These are phyloP conservation scores for Termitomyces heimii DNA, from an alignment of 768 basidiomycete species.

Conservation along the genomic window DNA sequence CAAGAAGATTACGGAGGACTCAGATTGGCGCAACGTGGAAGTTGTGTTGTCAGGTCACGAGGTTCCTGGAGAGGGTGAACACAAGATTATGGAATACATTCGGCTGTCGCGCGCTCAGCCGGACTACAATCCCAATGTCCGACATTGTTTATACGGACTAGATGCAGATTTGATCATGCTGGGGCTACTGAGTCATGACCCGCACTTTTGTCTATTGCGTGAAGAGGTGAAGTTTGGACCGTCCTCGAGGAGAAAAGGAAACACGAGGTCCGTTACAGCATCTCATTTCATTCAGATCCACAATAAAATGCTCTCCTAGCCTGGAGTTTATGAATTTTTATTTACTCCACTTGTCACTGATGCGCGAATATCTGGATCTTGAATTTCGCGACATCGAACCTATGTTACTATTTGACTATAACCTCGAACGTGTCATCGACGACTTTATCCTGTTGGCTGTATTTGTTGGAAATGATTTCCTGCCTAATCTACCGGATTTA, in stretches of 20 bases:
- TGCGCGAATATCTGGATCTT: constrained; percentile 96
- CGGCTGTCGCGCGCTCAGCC: constrained; percentile 91
- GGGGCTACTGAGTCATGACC: constrained; percentile 93
- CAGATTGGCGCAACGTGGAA: constrained; percentile 88
- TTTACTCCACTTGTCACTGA: constrained; percentile 86
- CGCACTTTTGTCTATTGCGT: constrained; percentile 94
- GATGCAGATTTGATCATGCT: constrained; percentile 99
- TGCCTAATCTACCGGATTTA: constrained; percentile 92
- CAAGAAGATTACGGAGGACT: constrained; percentile 97
- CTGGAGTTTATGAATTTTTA: constrained; percentile 88
- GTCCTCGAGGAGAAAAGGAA: constrained; percentile 63
- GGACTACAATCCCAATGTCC: constrained; percentile 92
- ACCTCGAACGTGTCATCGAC: constrained; percentile 91
- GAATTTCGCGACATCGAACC: constrained; percentile 79
- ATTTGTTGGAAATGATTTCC: constrained; percentile 96
- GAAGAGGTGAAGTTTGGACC: constrained; percentile 99
- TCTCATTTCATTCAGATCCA: neutral
- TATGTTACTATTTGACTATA: constrained; percentile 73
- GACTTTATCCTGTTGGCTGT: constrained; percentile 97
- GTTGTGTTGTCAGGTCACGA: constrained; percentile 97
- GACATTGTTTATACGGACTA: constrained; percentile 97
- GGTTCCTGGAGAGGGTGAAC: constrained; percentile 98
- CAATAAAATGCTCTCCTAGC: constrained; percentile 16
- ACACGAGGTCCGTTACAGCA: constrained; percentile 30
- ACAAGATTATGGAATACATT: constrained; percentile 99